Conservation (phyloP, 495 filamentous ascomycete species). For the Neurospora sp. region DNA sequence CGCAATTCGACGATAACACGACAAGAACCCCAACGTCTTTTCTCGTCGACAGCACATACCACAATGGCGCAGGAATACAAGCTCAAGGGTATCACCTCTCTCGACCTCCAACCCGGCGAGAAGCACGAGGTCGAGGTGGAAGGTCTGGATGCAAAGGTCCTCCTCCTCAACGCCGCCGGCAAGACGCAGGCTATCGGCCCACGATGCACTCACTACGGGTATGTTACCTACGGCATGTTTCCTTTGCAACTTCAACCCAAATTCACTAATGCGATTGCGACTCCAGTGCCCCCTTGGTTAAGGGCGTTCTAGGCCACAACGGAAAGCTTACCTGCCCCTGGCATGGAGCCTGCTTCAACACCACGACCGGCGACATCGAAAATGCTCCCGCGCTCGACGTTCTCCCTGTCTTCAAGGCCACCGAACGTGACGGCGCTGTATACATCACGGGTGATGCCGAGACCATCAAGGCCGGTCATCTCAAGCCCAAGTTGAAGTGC, state of each 20-base stretch:
- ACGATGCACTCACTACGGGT: slow-evolving; percentile 86
- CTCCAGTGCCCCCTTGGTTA: slow-evolving; percentile 58
- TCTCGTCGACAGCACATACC: not conserved
- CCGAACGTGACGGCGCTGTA: slow-evolving; percentile 68
- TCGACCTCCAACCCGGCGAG: slow-evolving; percentile 64
- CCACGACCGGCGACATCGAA: slow-evolving; percentile 84
- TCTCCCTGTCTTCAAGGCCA: slow-evolving; percentile 67
- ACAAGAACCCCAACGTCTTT: not conserved
- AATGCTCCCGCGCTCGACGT: slow-evolving; percentile 84
- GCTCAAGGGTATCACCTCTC: slow-evolving; percentile 64
- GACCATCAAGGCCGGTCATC: slow-evolving; percentile 65
- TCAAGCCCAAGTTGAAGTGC: slow-evolving; percentile 66
- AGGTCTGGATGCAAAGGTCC: slow-evolving; percentile 75
- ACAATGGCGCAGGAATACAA: slow-evolving; percentile 65
- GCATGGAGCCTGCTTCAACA: slow-evolving; percentile 95
- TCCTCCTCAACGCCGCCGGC: slow-evolving; percentile 67
- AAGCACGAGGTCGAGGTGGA: slow-evolving; percentile 88
- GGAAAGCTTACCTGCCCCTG: slow-evolving; percentile 87
- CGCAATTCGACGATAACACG: not conserved
- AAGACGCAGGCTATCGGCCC: slow-evolving; percentile 68
- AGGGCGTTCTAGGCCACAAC: slow-evolving; percentile 70
- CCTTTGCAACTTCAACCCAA: not conserved
- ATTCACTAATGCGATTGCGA: not conserved
- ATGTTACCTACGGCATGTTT: not conserved
- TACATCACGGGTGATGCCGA: slow-evolving; percentile 76